Evolutionary conservation across 2,329 filamentous ascomycete species (phyloP), one percentile per base, ranked within the genome.

Genomic region (Botrytis galanthina): DNA sequence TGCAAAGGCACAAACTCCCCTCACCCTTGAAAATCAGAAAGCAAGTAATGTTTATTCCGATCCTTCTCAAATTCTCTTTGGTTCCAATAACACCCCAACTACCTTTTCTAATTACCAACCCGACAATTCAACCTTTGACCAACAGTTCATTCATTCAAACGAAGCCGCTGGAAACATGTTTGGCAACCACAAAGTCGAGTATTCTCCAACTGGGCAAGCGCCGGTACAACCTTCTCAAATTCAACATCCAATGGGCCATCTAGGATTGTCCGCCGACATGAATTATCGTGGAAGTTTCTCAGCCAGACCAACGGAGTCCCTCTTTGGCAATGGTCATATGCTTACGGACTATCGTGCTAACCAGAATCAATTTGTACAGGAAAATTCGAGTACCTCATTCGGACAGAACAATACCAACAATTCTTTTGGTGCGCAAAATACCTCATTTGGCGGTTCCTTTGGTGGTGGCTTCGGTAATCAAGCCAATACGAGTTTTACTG

Each of bases 11-110:
- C 70, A 51, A 57, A 72, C 42, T 68, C n/a, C 51, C 29, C 44
- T 72, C 48, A 32, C 71, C 39, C 6, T 22, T 32, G 71, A 72
- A 68, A 72, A 57, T 26, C 39, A 70, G 61, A 70, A 51, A 68
- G 71, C 71, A 72, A 72, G 71, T 72, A 68, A 35, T 59, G n/a
- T 44, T 48, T 39, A 48, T 71, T 63, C 26, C 54, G 48, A 60
- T 32, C 37, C 61, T 48, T 63, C 18, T 48, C 20, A 39, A 18
- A 37, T 42, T 42, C 35, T 29, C 51, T 26, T 29, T 68, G 37
- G 39, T 54, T 71, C 14, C 64, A 59, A 60, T 67, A 22, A 32
- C 63, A 48, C 18, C 60, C 26, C 42, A 32, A 68, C 35, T 42
- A 26, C 35, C 37, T 42, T 42, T 26, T 9, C 66, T 42, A 68